phyloP scores from a whole-genome alignment of 768 basidiomycete genomes.

The Lyophyllum decastes region DNA sequence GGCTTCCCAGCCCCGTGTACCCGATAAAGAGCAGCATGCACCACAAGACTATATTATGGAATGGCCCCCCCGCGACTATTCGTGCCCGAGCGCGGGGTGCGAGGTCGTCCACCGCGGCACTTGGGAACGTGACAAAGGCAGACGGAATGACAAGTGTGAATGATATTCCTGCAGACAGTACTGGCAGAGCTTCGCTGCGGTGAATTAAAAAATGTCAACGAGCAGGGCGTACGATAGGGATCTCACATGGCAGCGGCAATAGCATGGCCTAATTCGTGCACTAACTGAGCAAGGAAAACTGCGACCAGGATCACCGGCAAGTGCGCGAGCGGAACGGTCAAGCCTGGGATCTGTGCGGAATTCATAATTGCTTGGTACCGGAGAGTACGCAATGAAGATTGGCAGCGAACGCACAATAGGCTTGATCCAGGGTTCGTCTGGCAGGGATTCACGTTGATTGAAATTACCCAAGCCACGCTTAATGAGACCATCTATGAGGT shows the following conservation, averaged over 20 bases:
- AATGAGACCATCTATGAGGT: background rate
- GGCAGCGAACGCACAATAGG: conserved; percentile 32
- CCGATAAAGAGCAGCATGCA: conserved; percentile 40
- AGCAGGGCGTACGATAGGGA: background rate
- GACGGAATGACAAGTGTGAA: conserved; percentile 68
- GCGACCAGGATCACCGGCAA: conserved; percentile 65
- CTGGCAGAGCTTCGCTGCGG: conserved; percentile 62
- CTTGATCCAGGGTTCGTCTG: conserved; percentile 14
- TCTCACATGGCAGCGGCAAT: conserved; percentile 74
- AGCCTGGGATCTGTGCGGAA: conserved; percentile 67
- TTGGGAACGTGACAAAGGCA: conserved; percentile 70
- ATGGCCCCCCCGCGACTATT: conserved; percentile 73
- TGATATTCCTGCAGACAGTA: conserved; percentile 61
- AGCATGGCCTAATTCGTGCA: conserved; percentile 84
- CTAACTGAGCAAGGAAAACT: conserved; percentile 62
- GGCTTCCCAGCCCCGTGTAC: conserved; percentile 30
- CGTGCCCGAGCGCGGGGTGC: conserved; percentile 49
- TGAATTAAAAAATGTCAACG: background rate
- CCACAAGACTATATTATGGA: conserved; percentile 73
- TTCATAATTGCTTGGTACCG: background rate
- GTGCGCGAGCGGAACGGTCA: conserved; percentile 77
- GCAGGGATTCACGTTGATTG: background rate
- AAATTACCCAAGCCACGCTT: conserved; percentile 7
- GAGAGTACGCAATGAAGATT: background rate
- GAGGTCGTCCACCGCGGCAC: conserved; percentile 37